These are phyloP conservation scores for Mortierella hygrophila DNA, from an alignment of 192 early-diverging fungal species.

Conservation along the genomic window DNA sequence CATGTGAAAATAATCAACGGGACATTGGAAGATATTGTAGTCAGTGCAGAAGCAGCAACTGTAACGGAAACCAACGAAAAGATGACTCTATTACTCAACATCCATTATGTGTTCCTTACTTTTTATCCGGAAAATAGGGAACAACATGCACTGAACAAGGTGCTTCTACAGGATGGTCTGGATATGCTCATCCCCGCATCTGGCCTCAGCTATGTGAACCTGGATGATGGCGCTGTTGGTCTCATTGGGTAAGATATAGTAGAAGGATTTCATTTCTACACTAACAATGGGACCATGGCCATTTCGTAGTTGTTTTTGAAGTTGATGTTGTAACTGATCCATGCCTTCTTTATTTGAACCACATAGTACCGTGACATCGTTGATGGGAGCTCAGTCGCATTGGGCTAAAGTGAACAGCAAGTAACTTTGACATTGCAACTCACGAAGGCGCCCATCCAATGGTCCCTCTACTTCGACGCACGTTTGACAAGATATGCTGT, in stretches of 20 bases:
- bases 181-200: conserved; percentile 76
- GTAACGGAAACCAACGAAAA: neutral
- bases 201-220: conserved; percentile 67
- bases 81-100: neutral
- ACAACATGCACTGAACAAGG: conserved; percentile 53
- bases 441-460: neutral
- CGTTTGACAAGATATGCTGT: neutral
- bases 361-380: conserved; percentile 64
- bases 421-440: neutral
- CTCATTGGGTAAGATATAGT: conserved; percentile 64
- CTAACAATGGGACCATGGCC: no score
- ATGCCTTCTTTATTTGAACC: neutral
- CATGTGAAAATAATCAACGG: neutral
- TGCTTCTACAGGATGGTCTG: conserved; percentile 73
- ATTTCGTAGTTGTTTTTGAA: neutral
- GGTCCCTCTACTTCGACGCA: neutral
- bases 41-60: no score
- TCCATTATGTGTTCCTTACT: neutral
- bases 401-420: conserved; percentile 62
- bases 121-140: conserved; percentile 59
- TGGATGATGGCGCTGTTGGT: conserved; percentile 79
- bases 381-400: conserved; percentile 72
- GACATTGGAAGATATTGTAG: no score
- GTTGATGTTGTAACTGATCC: neutral
- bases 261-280: neutral